These are phyloP conservation scores for Aureobasidium mangrovei DNA, from an alignment of 2,329 filamentous ascomycete species.

Conservation along the genomic window DNA sequence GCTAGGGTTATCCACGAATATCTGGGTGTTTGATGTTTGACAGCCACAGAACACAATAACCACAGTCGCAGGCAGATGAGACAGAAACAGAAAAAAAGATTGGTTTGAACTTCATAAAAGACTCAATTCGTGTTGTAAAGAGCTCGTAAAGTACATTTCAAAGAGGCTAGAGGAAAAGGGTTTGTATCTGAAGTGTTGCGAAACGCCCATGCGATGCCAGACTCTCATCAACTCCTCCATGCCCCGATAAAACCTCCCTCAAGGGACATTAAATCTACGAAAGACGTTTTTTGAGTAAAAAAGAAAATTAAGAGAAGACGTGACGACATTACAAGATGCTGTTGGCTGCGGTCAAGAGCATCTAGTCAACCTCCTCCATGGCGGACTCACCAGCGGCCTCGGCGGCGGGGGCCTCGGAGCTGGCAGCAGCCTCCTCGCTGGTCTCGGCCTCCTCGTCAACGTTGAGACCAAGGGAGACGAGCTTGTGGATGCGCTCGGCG, in stretches of 20 bases:
- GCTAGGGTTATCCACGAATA: no score
- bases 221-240: slow-evolving; percentile 6
- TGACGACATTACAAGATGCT: slow-evolving; percentile 14
- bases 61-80: no score
- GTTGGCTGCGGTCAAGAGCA: slow-evolving; percentile 11
- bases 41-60: no score
- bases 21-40: no score
- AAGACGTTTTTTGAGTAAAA: background rate
- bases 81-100: no score
- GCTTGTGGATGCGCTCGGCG: slow-evolving; percentile 99
- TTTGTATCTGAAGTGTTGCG: slow-evolving; percentile 4
- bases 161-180: background rate
- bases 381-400: slow-evolving; percentile 73
- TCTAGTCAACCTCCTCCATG: slow-evolving; percentile 99
- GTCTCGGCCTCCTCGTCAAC: slow-evolving; percentile 88
- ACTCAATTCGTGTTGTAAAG: no score
- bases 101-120: no score
- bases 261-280: slow-evolving; percentile 8
- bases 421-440: slow-evolving; percentile 47
- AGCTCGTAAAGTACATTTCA: no score
- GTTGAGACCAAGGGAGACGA: slow-evolving; percentile 94
- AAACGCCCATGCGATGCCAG: slow-evolving; percentile 10
- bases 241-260: background rate
- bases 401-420: slow-evolving; percentile 51
- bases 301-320: slow-evolving; percentile 12